Conservation (phyloP, 2,329 filamentous ascomycete species). For the Emergomyces pasteurianus region DNA sequence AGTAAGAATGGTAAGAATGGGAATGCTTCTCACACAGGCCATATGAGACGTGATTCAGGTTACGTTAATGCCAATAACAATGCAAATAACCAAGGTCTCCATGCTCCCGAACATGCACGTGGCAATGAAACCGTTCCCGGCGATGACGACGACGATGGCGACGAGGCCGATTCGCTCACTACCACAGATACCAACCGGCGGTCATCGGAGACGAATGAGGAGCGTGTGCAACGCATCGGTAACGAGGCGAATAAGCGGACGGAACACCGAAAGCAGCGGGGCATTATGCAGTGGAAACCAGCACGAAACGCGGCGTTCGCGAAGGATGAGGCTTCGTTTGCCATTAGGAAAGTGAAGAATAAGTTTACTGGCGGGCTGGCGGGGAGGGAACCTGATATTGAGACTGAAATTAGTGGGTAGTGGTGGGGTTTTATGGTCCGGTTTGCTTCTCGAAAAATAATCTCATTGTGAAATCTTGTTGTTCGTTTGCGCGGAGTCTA, state of each 20-base stretch:
- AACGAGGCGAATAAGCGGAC: slow-evolving; percentile 30
- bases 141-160: slow-evolving; percentile 15
- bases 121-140: slow-evolving; percentile 9
- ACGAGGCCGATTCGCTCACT: slow-evolving; percentile 6
- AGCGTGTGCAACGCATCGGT: slow-evolving; percentile 12
- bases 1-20: no score
- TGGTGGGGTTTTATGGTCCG: no score
- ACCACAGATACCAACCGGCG: slow-evolving; percentile 4
- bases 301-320: slow-evolving; percentile 76
- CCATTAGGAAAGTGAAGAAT: slow-evolving; percentile 61
- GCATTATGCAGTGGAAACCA: slow-evolving; percentile 91
- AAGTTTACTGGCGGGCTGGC: slow-evolving; percentile 59
- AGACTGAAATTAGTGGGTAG: slow-evolving; percentile 49
- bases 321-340: slow-evolving; percentile 75
- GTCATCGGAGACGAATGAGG: slow-evolving; percentile 6
- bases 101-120: neutral
- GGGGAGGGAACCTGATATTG: slow-evolving; percentile 76
- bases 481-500: no score
- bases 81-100: neutral
- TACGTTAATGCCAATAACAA: neutral
- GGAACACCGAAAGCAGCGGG: slow-evolving; percentile 74
- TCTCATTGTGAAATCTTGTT: no score
- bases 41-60: neutral
- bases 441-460: no score
- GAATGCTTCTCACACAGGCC: neutral